Conservation (phyloP, 495 filamentous ascomycete genomes). For the Articulospora tetracladia region DNA sequence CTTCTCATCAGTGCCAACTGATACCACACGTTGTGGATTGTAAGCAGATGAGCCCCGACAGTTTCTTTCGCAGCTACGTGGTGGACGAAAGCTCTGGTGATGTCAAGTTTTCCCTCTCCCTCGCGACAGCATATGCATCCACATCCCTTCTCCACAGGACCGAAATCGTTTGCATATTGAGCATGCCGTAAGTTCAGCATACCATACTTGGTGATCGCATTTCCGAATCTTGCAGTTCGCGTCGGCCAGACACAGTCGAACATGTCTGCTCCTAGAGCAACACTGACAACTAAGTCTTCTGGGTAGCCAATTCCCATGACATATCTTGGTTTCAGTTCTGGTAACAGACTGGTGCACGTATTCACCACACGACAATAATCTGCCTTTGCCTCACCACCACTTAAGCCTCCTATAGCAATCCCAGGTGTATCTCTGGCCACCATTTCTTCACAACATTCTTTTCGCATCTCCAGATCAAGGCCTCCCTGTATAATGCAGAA, state of each 20-base stretch:
- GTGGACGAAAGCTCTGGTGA: conserved; percentile 86
- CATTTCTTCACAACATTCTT: conserved; percentile 85
- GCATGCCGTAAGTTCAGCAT: conserved; percentile 78
- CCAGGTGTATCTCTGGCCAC: conserved; percentile 87
- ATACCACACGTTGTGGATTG: conserved; percentile 93
- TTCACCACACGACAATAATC: conserved; percentile 65
- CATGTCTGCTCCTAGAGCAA: conserved; percentile 96
- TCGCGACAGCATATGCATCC: conserved; percentile 70
- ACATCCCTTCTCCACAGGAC: conserved; percentile 78
- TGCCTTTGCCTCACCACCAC: conserved; percentile 68
- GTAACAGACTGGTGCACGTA: conserved; percentile 79
- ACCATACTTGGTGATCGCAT: conserved; percentile 79
- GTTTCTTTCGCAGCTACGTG: conserved; percentile 94
- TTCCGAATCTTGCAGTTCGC: conserved; percentile 91
- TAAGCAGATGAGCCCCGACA: conserved; percentile 88
- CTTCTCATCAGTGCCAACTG: conserved; percentile 76
- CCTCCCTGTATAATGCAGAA: conserved; percentile 99
- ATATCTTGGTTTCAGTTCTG: conserved; percentile 89
- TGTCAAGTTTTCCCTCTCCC: conserved; percentile 68
- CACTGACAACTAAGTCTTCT: conserved; percentile 86
- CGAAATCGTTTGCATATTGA: conserved; percentile 73
- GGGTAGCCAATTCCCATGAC: conserved; percentile 99
- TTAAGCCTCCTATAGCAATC: conserved; percentile 93
- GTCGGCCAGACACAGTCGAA: conserved; percentile 99
- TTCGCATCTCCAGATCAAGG: conserved; percentile 82